Evolutionary conservation across 2,329 filamentous ascomycete species (phyloP).

Genomic region (Xylariales sp.): DNA sequence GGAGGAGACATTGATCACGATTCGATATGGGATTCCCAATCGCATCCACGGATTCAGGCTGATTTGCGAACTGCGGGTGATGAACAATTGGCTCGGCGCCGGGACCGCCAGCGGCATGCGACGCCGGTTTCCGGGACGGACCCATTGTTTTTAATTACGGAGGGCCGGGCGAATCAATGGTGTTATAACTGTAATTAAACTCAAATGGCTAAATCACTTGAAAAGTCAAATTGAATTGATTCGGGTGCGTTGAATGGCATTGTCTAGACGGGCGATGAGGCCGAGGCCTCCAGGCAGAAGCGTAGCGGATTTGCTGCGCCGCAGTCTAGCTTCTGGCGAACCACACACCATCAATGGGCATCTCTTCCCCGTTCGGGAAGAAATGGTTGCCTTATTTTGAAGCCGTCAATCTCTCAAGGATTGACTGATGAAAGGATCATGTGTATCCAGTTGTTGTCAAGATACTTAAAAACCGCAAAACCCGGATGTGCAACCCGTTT

Average conservation of each 20-base stretch:
- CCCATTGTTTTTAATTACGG: neutral
- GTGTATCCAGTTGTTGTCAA: no score
- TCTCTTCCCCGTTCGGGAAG: neutral
- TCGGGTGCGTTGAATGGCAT: neutral
- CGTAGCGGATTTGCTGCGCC: neutral
- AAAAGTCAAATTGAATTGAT: no score
- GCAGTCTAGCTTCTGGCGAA: slow-evolving; percentile 1
- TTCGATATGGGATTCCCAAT: no score
- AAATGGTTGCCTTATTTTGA: neutral
- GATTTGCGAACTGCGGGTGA: neutral
- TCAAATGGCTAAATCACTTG: neutral
- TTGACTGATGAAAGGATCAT: neutral
- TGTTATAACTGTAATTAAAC: neutral
- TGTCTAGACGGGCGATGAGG: neutral
- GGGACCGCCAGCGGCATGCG: neutral
- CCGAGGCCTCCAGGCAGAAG: slow-evolving; percentile 7
- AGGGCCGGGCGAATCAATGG: neutral
- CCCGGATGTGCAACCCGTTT: no score
- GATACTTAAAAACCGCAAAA: no score
- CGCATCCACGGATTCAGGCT: neutral
- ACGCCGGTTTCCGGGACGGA: neutral
- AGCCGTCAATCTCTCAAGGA: no score
- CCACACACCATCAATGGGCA: neutral
- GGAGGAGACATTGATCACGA: neutral
- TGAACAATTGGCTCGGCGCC: neutral